Conservation (phyloP, 2,329 filamentous ascomycete species). For the Pestalotiopsis sp. region DNA sequence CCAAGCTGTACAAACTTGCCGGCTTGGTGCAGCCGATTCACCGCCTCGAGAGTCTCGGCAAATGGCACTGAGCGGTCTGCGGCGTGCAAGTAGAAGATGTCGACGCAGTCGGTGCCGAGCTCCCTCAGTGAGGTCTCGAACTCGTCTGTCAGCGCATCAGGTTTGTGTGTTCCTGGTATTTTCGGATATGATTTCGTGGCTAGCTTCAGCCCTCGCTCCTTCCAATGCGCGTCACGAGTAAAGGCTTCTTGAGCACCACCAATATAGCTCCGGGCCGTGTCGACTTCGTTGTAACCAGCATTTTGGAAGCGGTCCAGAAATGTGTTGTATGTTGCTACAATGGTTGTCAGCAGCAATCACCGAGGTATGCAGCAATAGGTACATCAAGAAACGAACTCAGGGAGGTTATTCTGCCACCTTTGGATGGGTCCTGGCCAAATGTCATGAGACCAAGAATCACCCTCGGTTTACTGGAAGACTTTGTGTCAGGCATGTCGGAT, state of each 20-base stretch:
- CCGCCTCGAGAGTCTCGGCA: slow-evolving; percentile 74
- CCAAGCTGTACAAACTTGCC: slow-evolving; percentile 84
- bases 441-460: slow-evolving; percentile 88
- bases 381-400: slow-evolving; percentile 36
- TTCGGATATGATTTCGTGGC: slow-evolving; percentile 79
- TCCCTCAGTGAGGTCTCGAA: slow-evolving; percentile 72
- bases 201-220: slow-evolving; percentile 73
- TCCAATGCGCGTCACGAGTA: slow-evolving; percentile 75
- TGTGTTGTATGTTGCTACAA: slow-evolving; percentile 59
- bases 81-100: slow-evolving; percentile 79
- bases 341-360: slow-evolving; percentile 31
- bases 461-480: slow-evolving; percentile 53
- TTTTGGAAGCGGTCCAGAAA: slow-evolving; percentile 75
- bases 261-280: slow-evolving; percentile 79
- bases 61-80: slow-evolving; percentile 69
- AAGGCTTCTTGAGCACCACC: slow-evolving; percentile 76
- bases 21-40: slow-evolving; percentile 80
- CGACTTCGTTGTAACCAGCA: slow-evolving; percentile 80
- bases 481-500: not conserved
- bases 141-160: slow-evolving; percentile 63
- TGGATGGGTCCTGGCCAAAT: slow-evolving; percentile 66
- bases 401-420: slow-evolving; percentile 72
- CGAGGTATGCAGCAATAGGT: not conserved
- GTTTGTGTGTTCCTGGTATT: slow-evolving; percentile 60
- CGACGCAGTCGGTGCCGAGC: slow-evolving; percentile 72